phyloP scores from a whole-genome alignment of 2,329 filamentous ascomycete species.

The Lomentospora prolificans region DNA sequence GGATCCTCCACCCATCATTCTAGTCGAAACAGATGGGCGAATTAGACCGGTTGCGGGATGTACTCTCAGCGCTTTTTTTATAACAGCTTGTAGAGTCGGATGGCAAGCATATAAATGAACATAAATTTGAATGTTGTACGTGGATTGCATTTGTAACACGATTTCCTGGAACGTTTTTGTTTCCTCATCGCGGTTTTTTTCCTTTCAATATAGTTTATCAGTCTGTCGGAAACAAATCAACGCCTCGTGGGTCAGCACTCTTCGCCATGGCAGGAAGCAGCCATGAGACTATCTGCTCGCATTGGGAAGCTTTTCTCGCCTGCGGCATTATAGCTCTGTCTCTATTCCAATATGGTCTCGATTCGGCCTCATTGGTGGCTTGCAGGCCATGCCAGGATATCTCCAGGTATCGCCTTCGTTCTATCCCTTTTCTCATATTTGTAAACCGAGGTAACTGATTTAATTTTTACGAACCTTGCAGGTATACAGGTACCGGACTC shows the following conservation, averaged over 20 bases:
- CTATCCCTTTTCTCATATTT: neutral
- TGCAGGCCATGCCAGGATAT: constrained; percentile 41
- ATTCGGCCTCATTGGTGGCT: constrained; percentile 40
- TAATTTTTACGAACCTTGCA: constrained; percentile 12
- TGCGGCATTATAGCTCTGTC: constrained; percentile 25
- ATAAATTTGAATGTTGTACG: neutral
- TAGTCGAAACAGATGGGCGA: constrained; percentile 24
- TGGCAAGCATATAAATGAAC: neutral
- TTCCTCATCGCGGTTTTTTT: neutral
- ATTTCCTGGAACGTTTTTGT: neutral
- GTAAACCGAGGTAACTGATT: neutral
- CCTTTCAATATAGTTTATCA: no score
- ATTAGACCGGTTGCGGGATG: constrained; percentile 38
- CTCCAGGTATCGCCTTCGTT: constrained; percentile 17
- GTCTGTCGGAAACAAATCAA: neutral
- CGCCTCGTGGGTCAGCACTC: neutral
- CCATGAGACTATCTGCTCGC: constrained; percentile 21
- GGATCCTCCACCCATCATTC: constrained; percentile 29
- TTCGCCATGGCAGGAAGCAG: neutral
- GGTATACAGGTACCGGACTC: constrained; percentile 26
- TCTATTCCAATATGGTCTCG: constrained; percentile 40
- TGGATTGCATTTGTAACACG: neutral
- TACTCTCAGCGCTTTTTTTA: constrained; percentile 43
- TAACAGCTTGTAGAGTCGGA: constrained; percentile 38
- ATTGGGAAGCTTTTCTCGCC: constrained; percentile 36